Evolutionary conservation across 2,329 filamentous ascomycete genomes (phyloP).

Genomic region (Nemania sp.): DNA sequence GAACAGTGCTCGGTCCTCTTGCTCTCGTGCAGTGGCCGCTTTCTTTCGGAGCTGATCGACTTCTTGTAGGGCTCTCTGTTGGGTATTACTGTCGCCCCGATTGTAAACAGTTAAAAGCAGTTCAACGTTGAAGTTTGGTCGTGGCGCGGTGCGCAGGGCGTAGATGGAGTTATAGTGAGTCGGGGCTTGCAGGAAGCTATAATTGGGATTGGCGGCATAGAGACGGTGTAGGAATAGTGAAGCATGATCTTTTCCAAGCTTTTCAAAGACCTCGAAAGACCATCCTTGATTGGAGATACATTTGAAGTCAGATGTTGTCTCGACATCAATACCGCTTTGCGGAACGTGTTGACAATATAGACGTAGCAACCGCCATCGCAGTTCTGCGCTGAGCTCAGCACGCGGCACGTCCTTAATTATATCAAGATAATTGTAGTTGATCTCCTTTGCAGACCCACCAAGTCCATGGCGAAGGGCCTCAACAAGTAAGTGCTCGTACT

Average conservation of each 20-base stretch:
- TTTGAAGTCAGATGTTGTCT: constrained; percentile 13
- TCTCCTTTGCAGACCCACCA: constrained; percentile 8
- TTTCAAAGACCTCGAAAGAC: constrained; percentile 9
- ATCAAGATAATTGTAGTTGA: constrained; percentile 4
- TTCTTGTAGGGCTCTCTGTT: constrained; percentile 14
- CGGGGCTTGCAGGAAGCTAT: constrained; percentile 11
- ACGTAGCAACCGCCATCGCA: constrained; percentile 22
- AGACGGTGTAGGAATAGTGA: constrained; percentile 5
- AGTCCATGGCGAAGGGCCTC: constrained; percentile 11
- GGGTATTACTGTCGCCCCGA: background rate
- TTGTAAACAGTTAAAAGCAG: constrained; percentile 10
- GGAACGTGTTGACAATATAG: constrained; percentile 22
- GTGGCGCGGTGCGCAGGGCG: constrained; percentile 1
- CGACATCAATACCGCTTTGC: constrained; percentile 18
- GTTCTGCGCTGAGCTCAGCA: constrained; percentile 2
- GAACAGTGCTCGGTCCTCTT: constrained; percentile 14
- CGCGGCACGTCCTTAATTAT: background rate
- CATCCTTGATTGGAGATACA: constrained; percentile 20
- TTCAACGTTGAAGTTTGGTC: constrained; percentile 24
- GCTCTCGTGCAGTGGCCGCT: constrained; percentile 11
- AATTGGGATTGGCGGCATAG: constrained; percentile 15
- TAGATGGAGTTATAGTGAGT: constrained; percentile 9
- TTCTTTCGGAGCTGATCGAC: constrained; percentile 18
- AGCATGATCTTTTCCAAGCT: constrained; percentile 11
- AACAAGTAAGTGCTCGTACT: constrained; percentile 14